A percentile compares a stretch with the other conserved stretches of the same genome.
phyloP scores from a whole-genome alignment of 176 grass and related monocot genomes.

The Carex parvula region DNA sequence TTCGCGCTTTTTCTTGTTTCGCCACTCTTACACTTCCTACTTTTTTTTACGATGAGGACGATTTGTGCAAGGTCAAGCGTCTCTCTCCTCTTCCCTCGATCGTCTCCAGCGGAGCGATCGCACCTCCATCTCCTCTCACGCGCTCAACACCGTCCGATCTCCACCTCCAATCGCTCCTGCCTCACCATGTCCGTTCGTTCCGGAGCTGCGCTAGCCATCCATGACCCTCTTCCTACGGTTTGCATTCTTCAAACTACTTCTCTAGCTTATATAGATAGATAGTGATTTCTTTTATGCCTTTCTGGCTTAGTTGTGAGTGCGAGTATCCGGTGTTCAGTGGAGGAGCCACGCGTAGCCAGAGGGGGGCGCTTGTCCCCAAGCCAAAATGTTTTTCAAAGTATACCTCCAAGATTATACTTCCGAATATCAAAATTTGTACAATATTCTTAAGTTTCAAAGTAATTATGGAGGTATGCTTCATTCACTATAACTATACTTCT shows the following conservation, averaged over 20 bases:
- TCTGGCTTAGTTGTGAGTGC: not conserved
- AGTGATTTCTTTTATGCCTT: not conserved
- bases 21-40: not conserved
- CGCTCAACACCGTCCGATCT: not conserved
- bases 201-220: not conserved
- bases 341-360: too few relatives aligned
- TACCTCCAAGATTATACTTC: too few relatives aligned
- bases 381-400: too few relatives aligned
- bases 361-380: too few relatives aligned
- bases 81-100: slow-evolving; percentile 21
- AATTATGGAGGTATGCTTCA: too few relatives aligned
- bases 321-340: not conserved
- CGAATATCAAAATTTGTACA: too few relatives aligned
- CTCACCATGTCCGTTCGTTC: slow-evolving; percentile 32
- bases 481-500: too few relatives aligned
- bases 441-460: too few relatives aligned
- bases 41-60: not conserved
- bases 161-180: not conserved
- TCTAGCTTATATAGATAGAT: not conserved
- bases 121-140: not conserved
- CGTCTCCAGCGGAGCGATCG: not conserved
- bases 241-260: not conserved
- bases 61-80: not conserved
- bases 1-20: not conserved
- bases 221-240: slow-evolving; percentile 24